Evolutionary conservation across 306 rosid genomes (phyloP).

Genomic region (Sechiopsis laciniata): DNA sequence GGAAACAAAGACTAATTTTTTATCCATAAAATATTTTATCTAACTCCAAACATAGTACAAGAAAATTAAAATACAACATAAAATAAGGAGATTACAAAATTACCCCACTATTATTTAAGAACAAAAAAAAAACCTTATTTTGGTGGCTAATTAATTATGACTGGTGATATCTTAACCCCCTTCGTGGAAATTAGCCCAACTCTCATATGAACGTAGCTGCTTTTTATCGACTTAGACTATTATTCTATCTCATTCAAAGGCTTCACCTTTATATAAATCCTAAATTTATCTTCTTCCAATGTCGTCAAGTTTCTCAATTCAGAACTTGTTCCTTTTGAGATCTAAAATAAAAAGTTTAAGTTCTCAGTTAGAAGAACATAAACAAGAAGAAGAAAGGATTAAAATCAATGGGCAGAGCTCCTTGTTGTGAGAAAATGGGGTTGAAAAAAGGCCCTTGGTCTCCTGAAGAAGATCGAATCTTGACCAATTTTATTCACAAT

Average conservation of each 20-base stretch:
- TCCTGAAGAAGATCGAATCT: conserved; percentile 69
- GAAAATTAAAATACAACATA: no score
- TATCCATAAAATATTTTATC: no score
- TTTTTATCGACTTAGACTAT: conserved; percentile 22
- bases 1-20: no score
- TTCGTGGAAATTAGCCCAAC: conserved; percentile 20
- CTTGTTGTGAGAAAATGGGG: conserved; percentile 95
- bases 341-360: background rate
- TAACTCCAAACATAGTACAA: no score
- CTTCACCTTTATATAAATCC: background rate
- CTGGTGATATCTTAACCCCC: background rate
- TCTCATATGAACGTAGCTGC: conserved; percentile 14
- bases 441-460: conserved; percentile 92
- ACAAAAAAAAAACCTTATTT: background rate
- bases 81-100: background rate
- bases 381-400: background rate
- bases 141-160: background rate
- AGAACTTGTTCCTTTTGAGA: background rate
- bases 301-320: background rate
- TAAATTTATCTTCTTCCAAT: background rate
- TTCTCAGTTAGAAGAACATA: background rate
- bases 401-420: conserved; percentile 62
- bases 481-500: conserved; percentile 44
- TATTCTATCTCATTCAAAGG: conserved; percentile 3
- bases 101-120: background rate